Evolutionary conservation across 2,329 filamentous ascomycete species (phyloP), one percentile per base, ranked within the genome.

Genomic region (Canariomyces notabilis): DNA sequence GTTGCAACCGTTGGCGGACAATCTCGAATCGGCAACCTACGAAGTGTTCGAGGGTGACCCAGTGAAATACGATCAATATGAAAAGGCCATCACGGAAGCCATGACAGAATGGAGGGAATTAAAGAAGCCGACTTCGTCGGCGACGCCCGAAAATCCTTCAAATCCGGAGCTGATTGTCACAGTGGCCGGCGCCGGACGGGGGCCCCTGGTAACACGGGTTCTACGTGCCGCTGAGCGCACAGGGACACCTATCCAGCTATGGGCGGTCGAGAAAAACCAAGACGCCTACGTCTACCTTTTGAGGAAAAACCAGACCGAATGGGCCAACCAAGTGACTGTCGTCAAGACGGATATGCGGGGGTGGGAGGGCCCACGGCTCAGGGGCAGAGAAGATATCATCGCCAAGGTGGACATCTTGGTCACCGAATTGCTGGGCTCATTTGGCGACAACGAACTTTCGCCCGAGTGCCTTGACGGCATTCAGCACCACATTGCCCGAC

Each of bases 11-110:
- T 75, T 98, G 12, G 91, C 91, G 0, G 93, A 98, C 65, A 98
- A 98, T 58, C 76, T 98, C 12, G 94, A 98, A 64, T 95, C 89
- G 37, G 87, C 95, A 34, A 98, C 93, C 0, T 98, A 98, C 65
- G 93, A 98, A 63, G 91, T 97, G 2, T 98, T 98, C 60, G 93
- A 98, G 65, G 94, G 94, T 57, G 94, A 98, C 54, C 93, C 93
- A 0, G 87, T 98, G 68, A 98, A 98, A 67, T 98, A 98, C 64
- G 83, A 89, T 54, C 94, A 91, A 75, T 98, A 98, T 63, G 89
- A 97, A 64, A 75, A 77, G 37, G 93, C 93, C 12, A 85, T 94
- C 46, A 79, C 80, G 4, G 80, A 87, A 54, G 91, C 93, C 0
- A 73, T 98, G 51, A 75, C 71, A 11, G 90, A 97, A 60, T 94